phyloP scores from a whole-genome alignment of 257 asterid species.

The Ballota nigra region DNA sequence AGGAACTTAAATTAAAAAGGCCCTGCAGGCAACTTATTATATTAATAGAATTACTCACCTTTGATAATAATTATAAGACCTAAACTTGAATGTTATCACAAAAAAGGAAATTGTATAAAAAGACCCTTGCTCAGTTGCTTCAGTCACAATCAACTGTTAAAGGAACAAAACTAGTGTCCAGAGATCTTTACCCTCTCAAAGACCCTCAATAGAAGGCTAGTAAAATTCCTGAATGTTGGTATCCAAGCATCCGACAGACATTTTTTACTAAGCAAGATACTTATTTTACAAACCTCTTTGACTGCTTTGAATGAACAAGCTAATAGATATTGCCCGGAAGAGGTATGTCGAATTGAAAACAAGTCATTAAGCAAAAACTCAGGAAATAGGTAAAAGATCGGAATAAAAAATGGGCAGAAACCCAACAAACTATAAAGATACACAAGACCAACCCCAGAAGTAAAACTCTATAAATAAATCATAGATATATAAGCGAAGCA shows the following conservation, averaged over 20 bases:
- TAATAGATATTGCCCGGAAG: not conserved
- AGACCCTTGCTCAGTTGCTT: not conserved
- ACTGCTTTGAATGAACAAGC: not conserved
- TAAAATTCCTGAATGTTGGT: not conserved
- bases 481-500: slow-evolving; percentile 4
- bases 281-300: not conserved
- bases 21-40: not conserved
- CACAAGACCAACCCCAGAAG: not conserved
- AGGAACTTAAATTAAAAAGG: not conserved
- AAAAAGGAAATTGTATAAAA: not conserved
- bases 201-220: not conserved
- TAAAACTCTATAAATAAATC: not conserved
- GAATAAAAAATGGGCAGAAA: not conserved
- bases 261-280: not conserved
- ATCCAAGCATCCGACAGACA: not conserved
- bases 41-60: not conserved
- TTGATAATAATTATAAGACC: not conserved
- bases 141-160: not conserved
- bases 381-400: not conserved
- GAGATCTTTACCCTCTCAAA: not conserved
- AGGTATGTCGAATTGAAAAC: not conserved
- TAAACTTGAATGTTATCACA: not conserved
- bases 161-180: not conserved
- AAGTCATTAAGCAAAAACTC: not conserved
- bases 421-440: not conserved